Evolutionary conservation across 352 stramenopile species (phyloP), one percentile per base, ranked within the genome.

Genomic region (Pythium rhizo-oryzae): DNA sequence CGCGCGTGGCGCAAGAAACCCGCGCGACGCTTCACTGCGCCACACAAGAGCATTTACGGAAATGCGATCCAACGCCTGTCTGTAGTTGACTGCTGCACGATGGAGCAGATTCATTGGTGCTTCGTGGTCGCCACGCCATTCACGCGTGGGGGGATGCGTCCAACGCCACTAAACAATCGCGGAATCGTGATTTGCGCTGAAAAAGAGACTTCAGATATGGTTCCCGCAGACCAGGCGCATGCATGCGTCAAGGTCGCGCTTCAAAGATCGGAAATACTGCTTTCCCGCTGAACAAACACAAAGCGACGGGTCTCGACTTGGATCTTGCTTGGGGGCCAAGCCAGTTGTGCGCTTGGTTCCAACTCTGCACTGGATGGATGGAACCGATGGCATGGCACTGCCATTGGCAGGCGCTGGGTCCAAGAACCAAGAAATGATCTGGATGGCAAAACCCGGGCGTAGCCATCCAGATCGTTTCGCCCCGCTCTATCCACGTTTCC

Each of bases 1-100:
- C 9, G 37, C 16, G 59, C 52, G 43, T 54, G 65, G 30, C 59
- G 52, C 44, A 8, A 61, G 61, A 67, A 67, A 15, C 33, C 19
- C 18, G 15, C 61, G 51, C 51, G 61, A 54, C 61, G n/a, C 6
- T 67, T 67, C 61, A 28, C 41, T 25, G 19, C 30, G 4, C 15
- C 9, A 2, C 23, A 21, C 2, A 41, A 23, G 44, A 21, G 21
- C 24, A 37, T 30, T n/a, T 51, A 12, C 39, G 35, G 21, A 50
- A 57, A n/a, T 57, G 30, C 51, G 51, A 58, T 43, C 37, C 37
- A 43, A 12, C 37, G 15, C 37, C 37, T 11, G 9, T 43, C 11
- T 43, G 51, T 57, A 41, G 18, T 57, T 25, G 49, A 18, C 18
- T 25, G 25, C 51, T 25, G 11, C 51, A 33, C 28, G 28, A 33